A percentile compares a stretch with the other conserved stretches of the same genome.
These are phyloP conservation scores for Trichoderma parareesei DNA, from an alignment of 495 filamentous ascomycete genomes.

Conservation along the genomic window DNA sequence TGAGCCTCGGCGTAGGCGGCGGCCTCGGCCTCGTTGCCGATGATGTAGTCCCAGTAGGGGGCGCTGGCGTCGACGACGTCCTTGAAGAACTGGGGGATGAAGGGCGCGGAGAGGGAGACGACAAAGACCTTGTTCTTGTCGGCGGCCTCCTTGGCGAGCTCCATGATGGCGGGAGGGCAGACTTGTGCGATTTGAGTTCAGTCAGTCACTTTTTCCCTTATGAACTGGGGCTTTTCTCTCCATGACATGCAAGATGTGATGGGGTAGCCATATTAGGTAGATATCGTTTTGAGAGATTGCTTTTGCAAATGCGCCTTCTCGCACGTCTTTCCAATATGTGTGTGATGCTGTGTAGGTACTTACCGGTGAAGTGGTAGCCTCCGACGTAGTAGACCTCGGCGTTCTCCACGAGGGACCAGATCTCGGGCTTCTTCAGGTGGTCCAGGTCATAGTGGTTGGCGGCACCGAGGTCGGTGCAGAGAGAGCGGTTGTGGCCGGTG, in stretches of 20 bases:
- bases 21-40: slow-evolving; percentile 96
- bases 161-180: slow-evolving; percentile 79
- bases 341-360: not conserved
- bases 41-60: slow-evolving; percentile 90
- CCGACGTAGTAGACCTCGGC: slow-evolving; percentile 87
- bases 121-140: slow-evolving; percentile 83
- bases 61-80: slow-evolving; percentile 76
- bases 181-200: slow-evolving; percentile 33
- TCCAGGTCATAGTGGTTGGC: slow-evolving; percentile 95
- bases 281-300: not conserved
- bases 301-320: not conserved
- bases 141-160: slow-evolving; percentile 82
- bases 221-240: no score
- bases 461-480: slow-evolving; percentile 93
- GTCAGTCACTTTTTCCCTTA: no score
- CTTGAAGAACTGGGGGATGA: slow-evolving; percentile 97
- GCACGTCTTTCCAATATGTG: not conserved
- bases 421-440: slow-evolving; percentile 81
- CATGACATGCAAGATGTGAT: no score
- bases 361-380: slow-evolving; percentile 60
- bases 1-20: slow-evolving; percentile 76
- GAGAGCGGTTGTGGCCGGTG: slow-evolving; percentile 83
- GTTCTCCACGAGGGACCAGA: slow-evolving; percentile 84
- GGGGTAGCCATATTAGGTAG: not conserved
- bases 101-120: slow-evolving; percentile 85